Conservation (phyloP, 176 grass and related monocot genomes). For the Miscanthus lutarioriparius region DNA sequence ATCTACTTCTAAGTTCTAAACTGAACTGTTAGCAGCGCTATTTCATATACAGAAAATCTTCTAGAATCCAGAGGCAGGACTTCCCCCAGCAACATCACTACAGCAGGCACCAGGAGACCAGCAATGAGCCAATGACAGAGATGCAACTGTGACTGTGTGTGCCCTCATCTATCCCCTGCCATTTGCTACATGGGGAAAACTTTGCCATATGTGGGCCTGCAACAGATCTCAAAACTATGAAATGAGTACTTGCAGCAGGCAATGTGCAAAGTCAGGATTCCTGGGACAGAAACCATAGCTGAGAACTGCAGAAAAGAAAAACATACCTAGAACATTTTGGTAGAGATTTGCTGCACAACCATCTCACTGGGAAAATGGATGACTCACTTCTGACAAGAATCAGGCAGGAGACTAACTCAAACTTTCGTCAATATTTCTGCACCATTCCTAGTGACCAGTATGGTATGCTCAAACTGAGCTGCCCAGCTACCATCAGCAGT, state of each 20-base stretch:
- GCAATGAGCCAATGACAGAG: background rate
- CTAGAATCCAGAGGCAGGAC: constrained; percentile 22
- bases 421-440: constrained; percentile 80
- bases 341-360: constrained; percentile 13
- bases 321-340: constrained; percentile 13
- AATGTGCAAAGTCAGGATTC: background rate
- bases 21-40: background rate
- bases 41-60: constrained; percentile 24
- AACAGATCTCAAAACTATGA: constrained; percentile 14
- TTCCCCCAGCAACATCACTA: background rate
- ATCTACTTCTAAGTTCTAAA: constrained; percentile 23
- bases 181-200: constrained; percentile 1
- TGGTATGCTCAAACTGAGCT: constrained; percentile 82
- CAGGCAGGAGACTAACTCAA: constrained; percentile 33
- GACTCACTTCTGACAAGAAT: constrained; percentile 25
- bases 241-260: background rate
- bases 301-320: background rate
- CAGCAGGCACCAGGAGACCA: constrained; percentile 2
- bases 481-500: constrained; percentile 73
- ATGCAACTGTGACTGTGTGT: background rate
- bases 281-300: background rate
- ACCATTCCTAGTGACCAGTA: constrained; percentile 73
- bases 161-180: constrained; percentile 26
- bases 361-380: constrained; percentile 11
- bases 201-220: constrained; percentile 23